Evolutionary conservation across 1,139 yeast species (phyloP).

Genomic region (Yamadazyma diddensiae): DNA sequence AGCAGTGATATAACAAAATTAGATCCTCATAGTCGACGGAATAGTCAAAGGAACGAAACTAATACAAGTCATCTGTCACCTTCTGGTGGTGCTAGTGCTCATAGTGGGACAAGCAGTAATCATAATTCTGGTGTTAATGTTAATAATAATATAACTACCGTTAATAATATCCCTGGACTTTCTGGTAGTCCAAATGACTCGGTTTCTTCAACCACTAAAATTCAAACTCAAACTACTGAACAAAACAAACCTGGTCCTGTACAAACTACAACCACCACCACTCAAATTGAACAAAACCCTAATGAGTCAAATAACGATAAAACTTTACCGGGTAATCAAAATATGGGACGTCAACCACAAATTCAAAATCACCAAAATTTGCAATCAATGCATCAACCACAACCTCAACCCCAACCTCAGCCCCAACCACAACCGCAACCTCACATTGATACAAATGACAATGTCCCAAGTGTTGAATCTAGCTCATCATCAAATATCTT

Average conservation of each 20-base stretch:
- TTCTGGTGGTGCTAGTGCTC: neutral
- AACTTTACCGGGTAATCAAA: neutral
- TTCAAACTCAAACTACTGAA: slow-evolving; percentile 1
- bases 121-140: slow-evolving; percentile 3
- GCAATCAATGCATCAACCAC: slow-evolving; percentile 2
- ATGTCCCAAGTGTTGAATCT: slow-evolving; percentile 12
- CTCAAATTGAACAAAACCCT: slow-evolving; percentile 3
- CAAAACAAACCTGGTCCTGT: slow-evolving; percentile 1
- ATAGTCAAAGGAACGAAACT: neutral
- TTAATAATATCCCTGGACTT: slow-evolving; percentile 1
- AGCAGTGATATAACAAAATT: slow-evolving; percentile 15
- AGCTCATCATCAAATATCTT: slow-evolving; percentile 10
- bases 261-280: slow-evolving; percentile 5
- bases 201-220: neutral
- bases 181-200: neutral
- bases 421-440: slow-evolving; percentile 5
- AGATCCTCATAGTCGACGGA: slow-evolving; percentile 4
- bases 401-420: slow-evolving; percentile 1
- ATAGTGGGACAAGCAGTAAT: neutral
- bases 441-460: slow-evolving; percentile 1
- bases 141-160: slow-evolving; percentile 1
- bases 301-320: neutral
- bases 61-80: slow-evolving; percentile 1
- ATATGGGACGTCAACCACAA: slow-evolving; percentile 1
- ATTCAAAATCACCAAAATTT: slow-evolving; percentile 3